Evolutionary conservation across 345 rosid species (phyloP).

Genomic region (Gossypium rotundifolium): DNA sequence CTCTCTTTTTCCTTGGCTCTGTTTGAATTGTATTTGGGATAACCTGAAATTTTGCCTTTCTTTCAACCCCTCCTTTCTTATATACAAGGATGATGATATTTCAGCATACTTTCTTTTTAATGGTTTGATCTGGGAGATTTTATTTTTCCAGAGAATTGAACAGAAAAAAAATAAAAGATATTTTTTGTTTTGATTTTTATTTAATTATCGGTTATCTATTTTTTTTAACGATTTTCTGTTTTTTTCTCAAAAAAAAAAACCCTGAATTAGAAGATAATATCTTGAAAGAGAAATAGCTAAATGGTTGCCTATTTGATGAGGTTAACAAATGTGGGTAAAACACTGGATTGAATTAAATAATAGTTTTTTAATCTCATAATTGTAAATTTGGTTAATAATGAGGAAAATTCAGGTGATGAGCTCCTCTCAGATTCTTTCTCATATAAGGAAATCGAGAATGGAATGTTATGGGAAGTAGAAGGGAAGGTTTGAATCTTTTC

Average conservation of each 20-base stretch:
- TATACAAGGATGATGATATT: too few species aligned
- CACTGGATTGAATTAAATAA: neutral
- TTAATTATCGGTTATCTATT: neutral
- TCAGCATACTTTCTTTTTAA: too few species aligned
- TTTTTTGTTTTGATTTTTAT: neutral
- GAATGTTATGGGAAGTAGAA: slow-evolving; percentile 76
- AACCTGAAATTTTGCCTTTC: neutral
- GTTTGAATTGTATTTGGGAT: neutral
- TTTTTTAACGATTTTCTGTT: neutral
- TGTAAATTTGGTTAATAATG: neutral
- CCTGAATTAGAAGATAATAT: neutral
- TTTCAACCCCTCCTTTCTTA: neutral
- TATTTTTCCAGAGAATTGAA: neutral
- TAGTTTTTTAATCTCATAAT: neutral
- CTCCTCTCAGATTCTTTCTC: slow-evolving; percentile 85
- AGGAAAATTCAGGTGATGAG: slow-evolving; percentile 50
- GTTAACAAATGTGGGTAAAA: too few species aligned
- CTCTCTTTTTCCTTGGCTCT: too few species aligned
- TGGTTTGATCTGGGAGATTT: neutral
- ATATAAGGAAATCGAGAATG: slow-evolving; percentile 63
- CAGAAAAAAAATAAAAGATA: neutral
- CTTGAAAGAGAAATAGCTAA: neutral
- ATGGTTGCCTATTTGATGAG: too few species aligned
- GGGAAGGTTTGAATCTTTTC: slow-evolving; percentile 48
- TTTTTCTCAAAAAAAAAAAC: neutral